These are phyloP conservation scores for Fistulinella cinereoalba DNA, from an alignment of 1,284 basidiomycete species.

Conservation along the genomic window DNA sequence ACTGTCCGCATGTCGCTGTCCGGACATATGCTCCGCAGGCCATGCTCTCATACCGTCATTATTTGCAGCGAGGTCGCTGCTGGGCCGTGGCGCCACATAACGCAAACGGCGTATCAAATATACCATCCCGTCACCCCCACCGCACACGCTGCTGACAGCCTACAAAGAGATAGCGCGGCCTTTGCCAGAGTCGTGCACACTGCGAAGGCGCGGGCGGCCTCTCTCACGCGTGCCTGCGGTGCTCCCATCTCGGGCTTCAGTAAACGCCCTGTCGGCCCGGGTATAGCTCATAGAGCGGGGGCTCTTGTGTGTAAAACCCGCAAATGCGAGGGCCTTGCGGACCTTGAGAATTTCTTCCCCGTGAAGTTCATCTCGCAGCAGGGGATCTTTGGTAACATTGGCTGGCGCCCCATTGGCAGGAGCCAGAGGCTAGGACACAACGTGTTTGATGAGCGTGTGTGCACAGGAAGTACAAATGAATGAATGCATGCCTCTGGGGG, in stretches of 20 bases:
- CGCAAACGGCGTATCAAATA: conserved; percentile 32
- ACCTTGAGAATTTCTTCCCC: conserved; percentile 85
- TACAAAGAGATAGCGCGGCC: conserved; percentile 79
- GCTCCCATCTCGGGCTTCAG: conserved; percentile 49
- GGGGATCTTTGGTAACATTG: conserved; percentile 83
- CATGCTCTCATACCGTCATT: conserved; percentile 32
- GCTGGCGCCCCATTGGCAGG: conserved; percentile 83
- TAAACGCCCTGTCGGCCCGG: conserved; percentile 70
- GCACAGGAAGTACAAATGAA: conserved; percentile 23
- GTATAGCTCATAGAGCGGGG: conserved; percentile 73
- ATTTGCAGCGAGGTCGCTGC: conserved; percentile 31
- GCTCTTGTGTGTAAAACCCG: conserved; percentile 86
- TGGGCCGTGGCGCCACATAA: conserved; percentile 30
- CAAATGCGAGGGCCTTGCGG: conserved; percentile 88
- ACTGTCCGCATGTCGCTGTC: conserved; percentile 9
- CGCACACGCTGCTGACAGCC: conserved; percentile 33
- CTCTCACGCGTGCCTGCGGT: conserved; percentile 49
- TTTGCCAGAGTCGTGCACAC: conserved; percentile 55
- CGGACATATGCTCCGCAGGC: conserved; percentile 27
- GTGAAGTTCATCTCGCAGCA: conserved; percentile 81
- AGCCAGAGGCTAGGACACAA: conserved; percentile 69
- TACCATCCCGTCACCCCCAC: conserved; percentile 15
- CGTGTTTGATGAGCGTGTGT: conserved; percentile 28
- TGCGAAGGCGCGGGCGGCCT: conserved; percentile 60
- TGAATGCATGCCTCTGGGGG: conserved; percentile 72